Evolutionary conservation across 139 green algal genomes (phyloP), one percentile per base, ranked within the genome.

Genomic region (Closterium sp.): DNA sequence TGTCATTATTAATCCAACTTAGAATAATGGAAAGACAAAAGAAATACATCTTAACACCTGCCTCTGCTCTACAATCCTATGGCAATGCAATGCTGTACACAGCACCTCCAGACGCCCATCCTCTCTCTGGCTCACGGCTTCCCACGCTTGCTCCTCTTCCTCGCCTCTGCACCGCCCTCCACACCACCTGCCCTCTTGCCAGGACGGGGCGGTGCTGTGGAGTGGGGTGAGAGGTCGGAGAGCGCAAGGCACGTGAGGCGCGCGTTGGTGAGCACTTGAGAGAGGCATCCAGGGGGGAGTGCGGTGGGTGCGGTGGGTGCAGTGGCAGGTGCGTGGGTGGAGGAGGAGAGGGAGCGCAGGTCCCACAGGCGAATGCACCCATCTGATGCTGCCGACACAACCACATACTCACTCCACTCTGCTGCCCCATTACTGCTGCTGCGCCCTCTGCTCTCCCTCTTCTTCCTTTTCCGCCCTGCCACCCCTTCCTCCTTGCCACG

Each of bases 221-320:
- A 24, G 62, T 24, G 62, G 62, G 62, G 62, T 24, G 62, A 79
- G 62, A 79, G 62, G 62, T 79, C 62, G 62, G 62, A 79, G 90
- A 92, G 21, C 10, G 73, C 90, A 13, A 92, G 84, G 34, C 90
- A 92, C 2, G 90, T 92, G 29, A 92, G 31, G n/a, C 90, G 73
- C 0, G 90, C 90, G 0, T 90, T 89, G 27, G 90, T 92, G 1
- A 70, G n/a, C 73, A 38, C 90, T 28, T 92, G 84, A 13, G 62
- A 79, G 62, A 6, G 62, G 62, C 62, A 79, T 0, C 17, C 62
- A 79, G 62, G 17, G 19, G 62, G 62, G 62, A 79, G 62, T 27
- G 62, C 62, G 17, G 62, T 22, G 62, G 62, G 62, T 6, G 62
- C 62, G 1, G 17, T 79, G 62, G 62, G 62, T 24, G 62, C 62